These are phyloP conservation scores for Monosporascus sp. DNA, from an alignment of 2,329 filamentous ascomycete genomes.

Conservation along the genomic window DNA sequence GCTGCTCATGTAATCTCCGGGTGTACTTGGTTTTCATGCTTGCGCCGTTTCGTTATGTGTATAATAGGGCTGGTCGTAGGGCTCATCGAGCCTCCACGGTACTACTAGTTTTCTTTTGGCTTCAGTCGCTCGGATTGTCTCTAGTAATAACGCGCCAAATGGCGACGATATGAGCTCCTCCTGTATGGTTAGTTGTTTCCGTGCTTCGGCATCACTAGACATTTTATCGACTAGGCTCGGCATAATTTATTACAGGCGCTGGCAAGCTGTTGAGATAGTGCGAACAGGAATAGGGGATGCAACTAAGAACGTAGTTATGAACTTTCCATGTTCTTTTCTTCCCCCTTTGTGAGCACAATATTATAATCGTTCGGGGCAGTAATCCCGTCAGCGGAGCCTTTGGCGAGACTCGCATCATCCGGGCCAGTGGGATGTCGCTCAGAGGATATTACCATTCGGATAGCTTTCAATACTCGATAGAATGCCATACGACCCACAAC, in stretches of 20 bases:
- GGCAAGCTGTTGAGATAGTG: background rate
- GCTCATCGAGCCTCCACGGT: background rate
- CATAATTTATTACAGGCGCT: background rate
- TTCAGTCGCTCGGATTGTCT: background rate
- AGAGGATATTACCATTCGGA: too few relatives aligned
- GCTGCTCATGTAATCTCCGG: background rate
- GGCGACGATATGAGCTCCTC: background rate
- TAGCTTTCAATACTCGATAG: too few relatives aligned
- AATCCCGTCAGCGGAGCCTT: too few relatives aligned
- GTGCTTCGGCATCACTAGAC: background rate
- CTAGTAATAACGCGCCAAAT: background rate
- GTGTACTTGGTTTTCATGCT: background rate
- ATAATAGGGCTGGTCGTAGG: background rate
- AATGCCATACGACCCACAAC: too few relatives aligned
- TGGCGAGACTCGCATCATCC: too few relatives aligned
- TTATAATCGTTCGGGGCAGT: too few relatives aligned
- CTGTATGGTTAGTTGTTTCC: background rate
- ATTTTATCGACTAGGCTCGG: background rate
- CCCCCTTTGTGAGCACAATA: too few relatives aligned
- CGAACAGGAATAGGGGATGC: background rate
- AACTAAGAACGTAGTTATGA: too few relatives aligned
- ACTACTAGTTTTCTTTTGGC: background rate
- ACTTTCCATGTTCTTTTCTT: too few relatives aligned
- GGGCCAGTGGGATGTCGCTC: too few relatives aligned
- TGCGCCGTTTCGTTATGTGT: background rate